These are phyloP conservation scores for Ophiostoma populinum DNA, from an alignment of 2,329 filamentous ascomycete species.

Conservation along the genomic window DNA sequence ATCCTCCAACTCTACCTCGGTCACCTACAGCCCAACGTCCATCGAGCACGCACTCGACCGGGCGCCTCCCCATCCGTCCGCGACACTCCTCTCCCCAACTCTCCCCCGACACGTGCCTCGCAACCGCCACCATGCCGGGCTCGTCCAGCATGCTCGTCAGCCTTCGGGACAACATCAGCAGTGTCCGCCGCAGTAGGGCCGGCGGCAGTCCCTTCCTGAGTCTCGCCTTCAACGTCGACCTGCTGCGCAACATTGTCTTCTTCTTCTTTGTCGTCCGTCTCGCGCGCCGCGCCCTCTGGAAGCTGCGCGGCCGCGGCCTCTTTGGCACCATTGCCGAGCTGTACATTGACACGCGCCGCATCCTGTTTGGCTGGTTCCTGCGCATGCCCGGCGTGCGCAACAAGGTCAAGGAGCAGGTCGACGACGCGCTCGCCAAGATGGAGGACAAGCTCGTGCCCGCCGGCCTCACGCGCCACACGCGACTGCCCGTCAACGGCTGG, in stretches of 20 bases:
- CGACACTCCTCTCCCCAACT: not conserved
- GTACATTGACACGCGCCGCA: constrained; percentile 54
- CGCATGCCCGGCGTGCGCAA: constrained; percentile 70
- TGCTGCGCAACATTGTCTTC: constrained; percentile 79
- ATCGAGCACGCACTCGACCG: too few relatives aligned
- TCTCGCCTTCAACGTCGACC: constrained; percentile 42
- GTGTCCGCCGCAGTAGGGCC: constrained; percentile 36
- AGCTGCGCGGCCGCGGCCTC: constrained; percentile 75
- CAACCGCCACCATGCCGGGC: constrained; percentile 36
- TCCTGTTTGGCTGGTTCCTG: constrained; percentile 72
- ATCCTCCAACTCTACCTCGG: too few relatives aligned
- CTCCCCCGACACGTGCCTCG: not conserved
- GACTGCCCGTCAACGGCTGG: constrained; percentile 73
- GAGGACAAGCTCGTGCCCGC: constrained; percentile 68
- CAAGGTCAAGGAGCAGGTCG: constrained; percentile 71
- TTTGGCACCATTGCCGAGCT: constrained; percentile 61
- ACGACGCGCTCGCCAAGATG: constrained; percentile 61
- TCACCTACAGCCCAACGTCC: too few relatives aligned
- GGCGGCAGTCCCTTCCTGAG: constrained; percentile 31
- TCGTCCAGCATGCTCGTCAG: constrained; percentile 55
- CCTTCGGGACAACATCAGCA: constrained; percentile 48
- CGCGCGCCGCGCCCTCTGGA: constrained; percentile 62
- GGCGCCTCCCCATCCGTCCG: too few relatives aligned
- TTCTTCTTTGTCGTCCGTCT: constrained; percentile 74
- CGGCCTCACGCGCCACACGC: constrained; percentile 48